Conservation (phyloP, 2,329 filamentous ascomycete genomes). For the Harringtonia lauricola region DNA sequence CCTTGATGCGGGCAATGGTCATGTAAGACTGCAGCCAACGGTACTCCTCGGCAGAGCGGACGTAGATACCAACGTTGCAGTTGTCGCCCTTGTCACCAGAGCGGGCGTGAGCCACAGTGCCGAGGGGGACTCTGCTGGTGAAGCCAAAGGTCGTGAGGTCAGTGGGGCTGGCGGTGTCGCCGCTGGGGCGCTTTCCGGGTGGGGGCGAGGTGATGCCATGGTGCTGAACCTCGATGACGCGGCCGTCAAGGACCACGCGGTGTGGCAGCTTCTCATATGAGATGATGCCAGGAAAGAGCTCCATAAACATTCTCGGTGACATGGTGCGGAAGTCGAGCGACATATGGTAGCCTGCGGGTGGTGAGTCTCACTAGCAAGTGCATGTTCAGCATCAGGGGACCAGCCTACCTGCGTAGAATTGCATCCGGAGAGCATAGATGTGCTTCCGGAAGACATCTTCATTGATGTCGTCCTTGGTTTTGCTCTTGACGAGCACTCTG, state of each 20-base stretch:
- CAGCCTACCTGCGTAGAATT: background rate
- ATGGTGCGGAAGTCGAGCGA: conserved; percentile 31
- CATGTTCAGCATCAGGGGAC: background rate
- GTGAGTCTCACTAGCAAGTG: no score
- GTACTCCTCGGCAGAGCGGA: conserved; percentile 18
- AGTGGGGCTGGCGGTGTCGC: conserved; percentile 4
- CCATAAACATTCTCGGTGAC: conserved; percentile 30
- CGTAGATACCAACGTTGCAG: conserved; percentile 22
- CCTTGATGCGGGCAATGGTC: conserved; percentile 22
- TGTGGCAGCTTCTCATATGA: conserved; percentile 14
- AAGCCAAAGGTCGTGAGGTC: conserved; percentile 7
- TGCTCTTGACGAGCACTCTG: conserved; percentile 27
- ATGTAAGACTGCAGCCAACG: conserved; percentile 14
- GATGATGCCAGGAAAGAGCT: conserved; percentile 25
- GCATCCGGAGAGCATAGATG: conserved; percentile 4
- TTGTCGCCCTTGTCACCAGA: conserved; percentile 23
- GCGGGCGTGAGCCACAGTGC: conserved; percentile 19
- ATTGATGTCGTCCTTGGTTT: conserved; percentile 10
- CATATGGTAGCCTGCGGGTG: conserved; percentile 24
- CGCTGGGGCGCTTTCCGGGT: conserved; percentile 1
- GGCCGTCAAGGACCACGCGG: conserved; percentile 7
- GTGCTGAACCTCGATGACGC: conserved; percentile 6
- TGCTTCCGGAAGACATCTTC: conserved; percentile 5
- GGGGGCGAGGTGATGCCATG: conserved; percentile 8
- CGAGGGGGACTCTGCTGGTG: conserved; percentile 15